phyloP scores from a whole-genome alignment of 208 protist species.

The Angomonas desouzai region DNA sequence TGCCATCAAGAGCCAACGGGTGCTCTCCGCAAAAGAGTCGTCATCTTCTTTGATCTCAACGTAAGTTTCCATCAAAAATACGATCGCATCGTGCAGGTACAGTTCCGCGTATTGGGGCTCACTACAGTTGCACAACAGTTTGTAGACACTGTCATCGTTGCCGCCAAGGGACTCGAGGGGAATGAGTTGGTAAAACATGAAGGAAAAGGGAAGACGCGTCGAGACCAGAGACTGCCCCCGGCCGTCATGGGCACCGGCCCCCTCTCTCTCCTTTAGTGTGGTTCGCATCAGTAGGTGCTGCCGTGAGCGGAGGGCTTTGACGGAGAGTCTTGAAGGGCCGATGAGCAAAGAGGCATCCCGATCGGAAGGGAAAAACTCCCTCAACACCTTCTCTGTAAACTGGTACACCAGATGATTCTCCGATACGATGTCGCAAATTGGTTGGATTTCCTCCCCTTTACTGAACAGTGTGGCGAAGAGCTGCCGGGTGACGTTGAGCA shows the following conservation, averaged over 20 bases:
- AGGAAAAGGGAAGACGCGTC: background rate
- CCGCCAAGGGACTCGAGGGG: background rate
- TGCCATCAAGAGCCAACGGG: background rate
- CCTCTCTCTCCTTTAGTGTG: background rate
- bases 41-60: conserved; percentile 1
- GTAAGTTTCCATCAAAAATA: conserved; percentile 2
- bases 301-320: background rate
- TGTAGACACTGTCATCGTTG: background rate
- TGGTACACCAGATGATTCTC: background rate
- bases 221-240: background rate
- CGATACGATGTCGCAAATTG: background rate
- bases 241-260: no score
- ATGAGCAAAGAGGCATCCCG: background rate
- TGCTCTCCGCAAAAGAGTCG: background rate
- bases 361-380: conserved; percentile 3
- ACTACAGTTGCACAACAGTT: background rate
- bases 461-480: conserved; percentile 1
- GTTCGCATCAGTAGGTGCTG: background rate
- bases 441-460: background rate
- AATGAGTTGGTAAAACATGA: conserved; percentile 6
- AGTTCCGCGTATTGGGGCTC: background rate
- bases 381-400: background rate
- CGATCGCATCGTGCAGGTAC: conserved; percentile 1
- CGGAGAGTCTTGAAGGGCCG: background rate
- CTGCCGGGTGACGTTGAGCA: background rate